Evolutionary conservation across 495 filamentous ascomycete genomes (phyloP).

Genomic region (Aspergillus funiculosus): DNA sequence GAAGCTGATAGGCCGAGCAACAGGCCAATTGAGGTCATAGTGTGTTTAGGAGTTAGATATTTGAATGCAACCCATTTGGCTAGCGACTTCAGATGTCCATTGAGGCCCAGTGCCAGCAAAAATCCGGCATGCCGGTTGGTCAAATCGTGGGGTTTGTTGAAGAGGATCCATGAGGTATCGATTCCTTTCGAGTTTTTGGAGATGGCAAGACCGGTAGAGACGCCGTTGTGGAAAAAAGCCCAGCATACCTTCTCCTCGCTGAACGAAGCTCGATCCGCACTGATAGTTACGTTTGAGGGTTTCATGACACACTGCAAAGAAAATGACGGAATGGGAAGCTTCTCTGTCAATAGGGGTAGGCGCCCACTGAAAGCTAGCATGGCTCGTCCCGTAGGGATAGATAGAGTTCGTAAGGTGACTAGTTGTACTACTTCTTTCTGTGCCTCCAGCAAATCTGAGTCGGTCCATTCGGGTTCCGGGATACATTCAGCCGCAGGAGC

Average conservation of each 20-base stretch:
- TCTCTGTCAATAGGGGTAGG: slow-evolving; percentile 82
- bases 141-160: slow-evolving; percentile 91
- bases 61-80: slow-evolving; percentile 99
- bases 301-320: slow-evolving; percentile 84
- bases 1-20: slow-evolving; percentile 88
- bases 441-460: slow-evolving; percentile 82
- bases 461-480: slow-evolving; percentile 72
- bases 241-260: slow-evolving; percentile 94
- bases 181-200: slow-evolving; percentile 87
- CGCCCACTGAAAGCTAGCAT: slow-evolving; percentile 79
- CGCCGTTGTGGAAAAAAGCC: slow-evolving; percentile 97
- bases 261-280: slow-evolving; percentile 73
- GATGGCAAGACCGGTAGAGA: slow-evolving; percentile 82
- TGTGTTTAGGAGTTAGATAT: slow-evolving; percentile 95
- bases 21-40: slow-evolving; percentile 96
- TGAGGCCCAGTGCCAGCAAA: slow-evolving; percentile 84
- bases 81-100: slow-evolving; percentile 85
- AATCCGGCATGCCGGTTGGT: slow-evolving; percentile 94
- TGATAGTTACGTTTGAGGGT: slow-evolving; percentile 81
- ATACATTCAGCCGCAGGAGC: slow-evolving; percentile 69
- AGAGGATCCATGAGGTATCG: slow-evolving; percentile 96
- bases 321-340: slow-evolving; percentile 79
- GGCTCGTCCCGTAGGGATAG: slow-evolving; percentile 76
- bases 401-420: slow-evolving; percentile 78
- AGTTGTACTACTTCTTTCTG: slow-evolving; percentile 84